Evolutionary conservation across 805 yeast species (phyloP).

Genomic region (Saccharomyces kudriavzevii): DNA sequence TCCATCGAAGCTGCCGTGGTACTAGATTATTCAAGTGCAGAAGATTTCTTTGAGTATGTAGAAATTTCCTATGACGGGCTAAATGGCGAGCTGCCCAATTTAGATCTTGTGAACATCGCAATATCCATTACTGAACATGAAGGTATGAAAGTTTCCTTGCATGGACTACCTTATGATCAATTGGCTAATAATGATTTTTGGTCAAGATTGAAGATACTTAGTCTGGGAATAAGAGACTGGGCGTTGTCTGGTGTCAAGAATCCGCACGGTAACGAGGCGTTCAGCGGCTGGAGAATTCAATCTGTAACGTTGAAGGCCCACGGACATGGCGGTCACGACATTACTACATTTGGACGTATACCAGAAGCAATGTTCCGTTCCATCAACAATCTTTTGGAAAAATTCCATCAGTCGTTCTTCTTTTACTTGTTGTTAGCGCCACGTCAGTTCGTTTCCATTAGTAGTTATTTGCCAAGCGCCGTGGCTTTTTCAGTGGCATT

Average conservation of each 20-base stretch:
- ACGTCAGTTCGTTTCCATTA: conserved; percentile 77
- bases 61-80: conserved; percentile 80
- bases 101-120: conserved; percentile 81
- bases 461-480: conserved; percentile 85
- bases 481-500: conserved; percentile 60
- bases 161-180: conserved; percentile 44
- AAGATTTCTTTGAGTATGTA: conserved; percentile 62
- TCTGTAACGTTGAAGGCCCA: conserved; percentile 72
- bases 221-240: conserved; percentile 59
- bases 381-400: conserved; percentile 84
- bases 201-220: conserved; percentile 49
- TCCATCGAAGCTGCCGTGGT: conserved; percentile 85
- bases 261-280: conserved; percentile 75
- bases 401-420: conserved; percentile 94
- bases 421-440: conserved; percentile 81
- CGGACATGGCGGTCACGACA: conserved; percentile 60
- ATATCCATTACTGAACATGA: conserved; percentile 69
- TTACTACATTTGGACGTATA: conserved; percentile 86
- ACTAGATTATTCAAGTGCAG: conserved; percentile 60
- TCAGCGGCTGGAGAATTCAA: conserved; percentile 94
- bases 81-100: conserved; percentile 92
- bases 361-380: conserved; percentile 83
- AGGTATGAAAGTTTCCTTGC: conserved; percentile 60
- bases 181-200: conserved; percentile 41
- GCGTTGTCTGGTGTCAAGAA: conserved; percentile 61